Evolutionary conservation across 2,329 filamentous ascomycete species (phyloP), one percentile per base, ranked within the genome.

Genomic region (Colletotrichum incanum): DNA sequence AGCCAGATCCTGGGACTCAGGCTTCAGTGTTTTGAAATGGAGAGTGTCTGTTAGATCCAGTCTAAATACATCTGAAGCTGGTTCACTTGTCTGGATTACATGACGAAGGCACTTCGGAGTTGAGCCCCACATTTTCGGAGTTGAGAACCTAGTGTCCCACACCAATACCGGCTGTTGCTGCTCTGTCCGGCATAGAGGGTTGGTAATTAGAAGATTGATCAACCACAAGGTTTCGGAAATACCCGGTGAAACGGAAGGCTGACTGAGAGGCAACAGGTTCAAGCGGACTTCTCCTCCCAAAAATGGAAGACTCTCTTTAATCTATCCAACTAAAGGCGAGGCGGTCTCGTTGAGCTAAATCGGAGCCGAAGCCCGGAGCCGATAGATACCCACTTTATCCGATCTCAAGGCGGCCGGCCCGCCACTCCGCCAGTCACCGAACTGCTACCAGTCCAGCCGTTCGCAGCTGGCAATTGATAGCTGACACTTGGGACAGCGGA

Each of bases 91-190:
- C 37, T 39, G 28, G 3, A 63, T 37, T 49, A 50, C 31, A 41
- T 34, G 43, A 47, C 31, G 64, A 37, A 50, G 28, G 54, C 54
- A 11, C 16, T 52, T 39, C 69, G 65, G 65, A 68, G 50, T 58
- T 58, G 58, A 72, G 65, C 50, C 52, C 69, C 69, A 72, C 14
- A 54, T 11, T 49, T 66, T n/a, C 69, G 65, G 65, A 68, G 69
- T 63, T 68, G 65, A 68, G 52, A 11, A 1, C 11, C 5, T 28
- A 20, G 34, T 31, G 23, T 37, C 31, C 9, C 23, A 2, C 3
- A 31, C 16, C 54, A n/a, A 23, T 20, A 14, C 28, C n/a, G 12
- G 20, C 31, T 4, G 20, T n/a, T 4, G 28, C n/a, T 20, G 6
- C 31, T 2, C 12, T 6, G n/a, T 26, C 43, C 16, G 26, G n/a